phyloP scores from a whole-genome alignment of 371 early-diverging fungal species.

The Apophysomyces variabilis region DNA sequence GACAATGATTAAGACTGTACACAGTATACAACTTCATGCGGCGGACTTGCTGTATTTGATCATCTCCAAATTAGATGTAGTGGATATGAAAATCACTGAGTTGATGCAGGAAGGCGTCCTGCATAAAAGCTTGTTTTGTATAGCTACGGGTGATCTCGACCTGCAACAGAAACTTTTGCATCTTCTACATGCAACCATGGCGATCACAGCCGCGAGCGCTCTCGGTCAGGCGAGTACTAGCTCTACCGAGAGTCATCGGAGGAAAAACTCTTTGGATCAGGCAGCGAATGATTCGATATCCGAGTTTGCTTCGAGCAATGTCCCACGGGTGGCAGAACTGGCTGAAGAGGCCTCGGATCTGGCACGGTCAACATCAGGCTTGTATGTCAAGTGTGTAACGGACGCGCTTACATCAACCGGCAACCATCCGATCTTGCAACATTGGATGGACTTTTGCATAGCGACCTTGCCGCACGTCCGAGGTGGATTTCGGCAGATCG shows the following conservation, averaged over 20 bases:
- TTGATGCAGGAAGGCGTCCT: constrained; percentile 63
- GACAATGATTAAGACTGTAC: constrained; percentile 34
- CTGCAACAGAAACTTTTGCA: constrained; percentile 77
- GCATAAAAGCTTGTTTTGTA: constrained; percentile 67
- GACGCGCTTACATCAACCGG: constrained; percentile 61
- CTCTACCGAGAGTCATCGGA: constrained; percentile 24
- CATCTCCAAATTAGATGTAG: constrained; percentile 58
- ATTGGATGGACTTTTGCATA: constrained; percentile 80
- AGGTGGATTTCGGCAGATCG: constrained; percentile 60
- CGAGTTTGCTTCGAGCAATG: constrained; percentile 17
- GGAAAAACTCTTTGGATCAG: constrained; percentile 27
- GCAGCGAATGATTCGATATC: constrained; percentile 19
- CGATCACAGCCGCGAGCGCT: constrained; percentile 46
- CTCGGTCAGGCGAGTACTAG: constrained; percentile 18
- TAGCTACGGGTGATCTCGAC: constrained; percentile 57
- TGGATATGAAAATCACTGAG: constrained; percentile 55
- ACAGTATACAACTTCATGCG: constrained; percentile 64
- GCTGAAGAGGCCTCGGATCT: constrained; percentile 33
- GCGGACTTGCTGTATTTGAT: constrained; percentile 66
- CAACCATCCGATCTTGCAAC: constrained; percentile 71
- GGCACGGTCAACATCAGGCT: constrained; percentile 45
- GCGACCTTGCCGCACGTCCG: constrained; percentile 65
- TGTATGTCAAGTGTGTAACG: constrained; percentile 65
- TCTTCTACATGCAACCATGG: constrained; percentile 62
- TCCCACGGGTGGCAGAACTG: constrained; percentile 10